phyloP scores from a whole-genome alignment of 1,139 yeast species.

The Meyerozyma sp. region DNA sequence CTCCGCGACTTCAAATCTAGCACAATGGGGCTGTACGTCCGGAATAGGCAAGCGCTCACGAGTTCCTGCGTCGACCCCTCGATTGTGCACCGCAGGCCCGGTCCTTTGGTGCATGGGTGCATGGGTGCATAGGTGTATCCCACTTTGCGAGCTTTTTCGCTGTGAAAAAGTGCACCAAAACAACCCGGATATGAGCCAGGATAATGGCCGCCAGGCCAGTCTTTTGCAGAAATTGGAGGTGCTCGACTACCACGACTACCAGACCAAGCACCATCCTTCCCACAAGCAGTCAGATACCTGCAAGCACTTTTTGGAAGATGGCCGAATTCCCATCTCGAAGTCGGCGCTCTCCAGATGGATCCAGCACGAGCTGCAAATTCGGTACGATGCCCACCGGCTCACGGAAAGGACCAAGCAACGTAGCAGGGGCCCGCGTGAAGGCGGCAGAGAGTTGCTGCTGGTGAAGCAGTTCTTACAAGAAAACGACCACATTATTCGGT shows the following conservation, averaged over 20 bases:
- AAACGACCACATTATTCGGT: conserved; percentile 7
- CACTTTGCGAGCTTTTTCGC: neutral
- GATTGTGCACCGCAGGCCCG: neutral
- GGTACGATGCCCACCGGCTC: conserved; percentile 6
- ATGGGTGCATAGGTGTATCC: neutral
- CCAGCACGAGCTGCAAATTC: conserved; percentile 8
- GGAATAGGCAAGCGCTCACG: neutral
- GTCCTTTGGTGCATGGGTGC: too few species aligned
- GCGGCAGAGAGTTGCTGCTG: conserved; percentile 3
- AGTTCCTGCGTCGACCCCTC: neutral
- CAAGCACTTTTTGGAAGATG: conserved; percentile 9
- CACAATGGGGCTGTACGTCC: neutral
- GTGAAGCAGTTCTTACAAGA: conserved; percentile 6
- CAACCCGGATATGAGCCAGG: neutral
- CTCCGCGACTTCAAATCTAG: neutral
- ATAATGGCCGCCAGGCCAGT: conserved; percentile 8
- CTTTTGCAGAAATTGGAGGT: conserved; percentile 13
- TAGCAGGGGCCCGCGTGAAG: conserved; percentile 2
- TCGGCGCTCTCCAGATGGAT: conserved; percentile 20
- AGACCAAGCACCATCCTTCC: conserved; percentile 9
- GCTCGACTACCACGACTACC: conserved; percentile 13
- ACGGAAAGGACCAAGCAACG: conserved; percentile 8
- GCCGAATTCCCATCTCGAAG: conserved; percentile 14
- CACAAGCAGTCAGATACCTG: conserved; percentile 19
- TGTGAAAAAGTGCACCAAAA: neutral